Base-by-base conservation (phyloP, 495 filamentous ascomycete genomes). In the Lentithecium fluviatile region DNA sequence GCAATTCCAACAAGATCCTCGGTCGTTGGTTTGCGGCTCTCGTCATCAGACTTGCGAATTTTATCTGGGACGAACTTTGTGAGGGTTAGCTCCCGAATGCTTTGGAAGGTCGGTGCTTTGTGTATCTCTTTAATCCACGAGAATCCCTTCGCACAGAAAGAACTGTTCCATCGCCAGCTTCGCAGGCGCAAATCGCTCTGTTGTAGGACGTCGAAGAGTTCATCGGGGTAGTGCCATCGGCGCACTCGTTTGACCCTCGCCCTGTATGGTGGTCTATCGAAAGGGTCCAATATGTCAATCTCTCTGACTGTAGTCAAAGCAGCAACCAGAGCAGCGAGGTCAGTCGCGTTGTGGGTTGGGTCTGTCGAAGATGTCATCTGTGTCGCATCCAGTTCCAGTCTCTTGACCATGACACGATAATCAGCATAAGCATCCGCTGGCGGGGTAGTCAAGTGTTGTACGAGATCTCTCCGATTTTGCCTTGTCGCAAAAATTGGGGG, bases 151-250 rank as follows among this genome's bases (percentile, higher is more conserved):
- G 48, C 37, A 60, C 81, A 78, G 45, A 88, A 77, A n/a, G 84
- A 80, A 34, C 81, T 73, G 64, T 88, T 92, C 90, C 91, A 95
- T 32, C 83, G 84, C 88, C 88, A 96, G 52, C 79, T 83, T 29
- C 74, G 77, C 26, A 95, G 80, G 36, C 69, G 69, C 11, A 79
- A 71, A 6, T 76, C 73, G 36, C 69, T 74, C 20, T 75, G 53
- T 6, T 75, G 70, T 29, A 90, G 74, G 0, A 81, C 76, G 0
- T 79, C 64, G 57, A 92, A 85, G 0, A 95, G 65, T 0, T 71
- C 58, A 4, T 79, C 69, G 29, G 86, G 81, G 66, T 90, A 90
- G 13, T 65, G 73, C 84, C 85, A 91, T 65, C 56, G 47, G 13
- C 83, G 87, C 13, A 12, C 17, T 70, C 74, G 6, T 72, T 60